Evolutionary conservation across 768 basidiomycete species (phyloP).

Genomic region (Boletus tylopilopsis): DNA sequence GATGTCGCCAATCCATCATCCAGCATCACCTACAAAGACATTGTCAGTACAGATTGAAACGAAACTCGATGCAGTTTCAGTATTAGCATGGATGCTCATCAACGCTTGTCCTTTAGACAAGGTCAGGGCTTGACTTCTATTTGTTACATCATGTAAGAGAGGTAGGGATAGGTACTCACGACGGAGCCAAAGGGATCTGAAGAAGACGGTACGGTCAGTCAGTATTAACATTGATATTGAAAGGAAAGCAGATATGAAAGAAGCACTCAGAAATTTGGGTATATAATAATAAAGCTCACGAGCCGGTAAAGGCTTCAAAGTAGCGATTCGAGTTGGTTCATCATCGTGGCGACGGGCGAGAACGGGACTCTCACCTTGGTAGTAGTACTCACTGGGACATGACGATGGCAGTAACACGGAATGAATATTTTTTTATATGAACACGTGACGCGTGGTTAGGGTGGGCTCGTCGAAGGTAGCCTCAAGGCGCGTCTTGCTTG

Average conservation of each 20-base stretch:
- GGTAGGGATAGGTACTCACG: slow-evolving; percentile 36
- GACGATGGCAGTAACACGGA: no score
- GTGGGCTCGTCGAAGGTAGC: slow-evolving; percentile 25
- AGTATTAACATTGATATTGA: slow-evolving; percentile 18
- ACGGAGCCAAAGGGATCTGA: not conserved
- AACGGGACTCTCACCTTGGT: slow-evolving; percentile 35
- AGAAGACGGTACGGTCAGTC: not conserved
- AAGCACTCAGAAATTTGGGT: slow-evolving; percentile 90
- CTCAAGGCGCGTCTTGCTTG: slow-evolving; percentile 13
- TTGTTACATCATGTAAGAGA: slow-evolving; percentile 54
- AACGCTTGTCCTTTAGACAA: slow-evolving; percentile 67
- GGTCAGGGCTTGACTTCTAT: slow-evolving; percentile 93
- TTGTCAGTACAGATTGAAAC: slow-evolving; percentile 20
- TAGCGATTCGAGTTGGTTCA: slow-evolving; percentile 81
- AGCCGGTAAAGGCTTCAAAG: slow-evolving; percentile 65
- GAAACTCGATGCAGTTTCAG: slow-evolving; percentile 46
- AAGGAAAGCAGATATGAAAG: not conserved
- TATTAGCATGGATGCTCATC: slow-evolving; percentile 91
- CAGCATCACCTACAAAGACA: slow-evolving; percentile 11
- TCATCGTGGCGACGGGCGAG: slow-evolving; percentile 39
- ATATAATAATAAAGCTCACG: slow-evolving; percentile 68
- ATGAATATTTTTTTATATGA: slow-evolving; percentile 5
- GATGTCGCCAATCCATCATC: not conserved
- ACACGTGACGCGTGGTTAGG: slow-evolving; percentile 36
- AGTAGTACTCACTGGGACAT: no score